Evolutionary conservation across 148 eudicot genomes (phyloP).

Genomic region (Nepenthes gracilis): DNA sequence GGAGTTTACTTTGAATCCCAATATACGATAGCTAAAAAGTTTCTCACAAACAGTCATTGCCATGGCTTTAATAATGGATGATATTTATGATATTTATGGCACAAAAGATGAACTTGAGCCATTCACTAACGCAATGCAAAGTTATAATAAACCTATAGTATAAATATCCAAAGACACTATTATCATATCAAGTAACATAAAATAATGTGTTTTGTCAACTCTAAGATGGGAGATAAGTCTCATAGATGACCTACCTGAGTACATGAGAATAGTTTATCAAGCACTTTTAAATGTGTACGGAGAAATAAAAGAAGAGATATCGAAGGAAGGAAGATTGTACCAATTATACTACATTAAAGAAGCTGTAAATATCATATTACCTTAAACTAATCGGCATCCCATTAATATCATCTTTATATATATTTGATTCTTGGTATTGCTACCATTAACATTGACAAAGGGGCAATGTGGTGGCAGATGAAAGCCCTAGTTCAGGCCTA

Average conservation of each 20-base stretch:
- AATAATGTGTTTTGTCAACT: not conserved
- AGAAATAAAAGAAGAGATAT: conserved; percentile 15
- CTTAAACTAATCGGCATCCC: not conserved
- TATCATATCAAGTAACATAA: no score
- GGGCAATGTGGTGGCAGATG: not conserved
- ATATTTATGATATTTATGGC: conserved; percentile 11
- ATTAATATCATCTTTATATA: no score
- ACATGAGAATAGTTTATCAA: conserved; percentile 15
- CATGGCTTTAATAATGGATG: conserved; percentile 7
- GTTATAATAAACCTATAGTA: not conserved
- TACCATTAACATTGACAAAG: not conserved
- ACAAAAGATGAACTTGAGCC: conserved; percentile 1
- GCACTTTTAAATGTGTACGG: conserved; percentile 9
- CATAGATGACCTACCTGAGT: conserved; percentile 12
- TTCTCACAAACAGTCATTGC: conserved; percentile 9
- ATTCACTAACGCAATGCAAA: conserved; percentile 4
- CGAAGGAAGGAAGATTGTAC: conserved; percentile 8
- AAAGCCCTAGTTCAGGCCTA: not conserved
- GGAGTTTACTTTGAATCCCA: conserved; percentile 6
- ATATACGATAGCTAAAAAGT: conserved; percentile 1
- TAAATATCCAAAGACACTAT: no score
- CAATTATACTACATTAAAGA: conserved; percentile 8
- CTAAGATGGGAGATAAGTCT: conserved; percentile 15
- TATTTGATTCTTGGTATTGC: no score
- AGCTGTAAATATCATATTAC: conserved; percentile 6